A percentile compares a stretch with the other conserved stretches of the same genome.
Conservation (phyloP, 768 basidiomycete genomes). For the Macrocybe gigantea region DNA sequence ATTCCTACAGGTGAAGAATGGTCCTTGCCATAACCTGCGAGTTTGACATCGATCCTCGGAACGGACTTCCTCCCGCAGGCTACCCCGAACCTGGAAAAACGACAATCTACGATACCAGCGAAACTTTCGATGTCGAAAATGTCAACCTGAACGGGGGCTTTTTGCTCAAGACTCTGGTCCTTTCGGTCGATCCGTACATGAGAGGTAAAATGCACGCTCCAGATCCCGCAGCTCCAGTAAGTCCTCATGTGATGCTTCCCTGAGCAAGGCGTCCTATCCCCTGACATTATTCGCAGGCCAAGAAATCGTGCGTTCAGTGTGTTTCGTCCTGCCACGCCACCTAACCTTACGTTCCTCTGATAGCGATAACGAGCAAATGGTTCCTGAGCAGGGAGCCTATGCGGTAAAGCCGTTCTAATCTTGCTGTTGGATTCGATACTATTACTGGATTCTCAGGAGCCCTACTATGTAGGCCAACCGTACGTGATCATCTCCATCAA, state of each 20-base stretch:
- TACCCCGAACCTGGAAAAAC: not conserved
- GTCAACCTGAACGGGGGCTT: conserved; percentile 16
- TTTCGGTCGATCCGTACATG: conserved; percentile 2
- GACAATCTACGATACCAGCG: not conserved
- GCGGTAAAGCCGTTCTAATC: not conserved
- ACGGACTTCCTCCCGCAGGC: not conserved
- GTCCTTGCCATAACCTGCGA: not conserved
- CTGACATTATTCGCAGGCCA: too few species aligned
- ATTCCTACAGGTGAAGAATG: not conserved
- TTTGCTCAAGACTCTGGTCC: conserved; percentile 13
- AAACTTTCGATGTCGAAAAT: conserved; percentile 14
- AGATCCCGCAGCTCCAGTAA: not conserved
- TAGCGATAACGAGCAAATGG: too few species aligned
- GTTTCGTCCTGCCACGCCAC: too few species aligned
- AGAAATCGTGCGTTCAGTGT: too few species aligned
- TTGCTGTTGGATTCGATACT: not conserved
- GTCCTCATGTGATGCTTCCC: not conserved
- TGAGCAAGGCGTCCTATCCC: too few species aligned
- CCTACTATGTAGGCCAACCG: conserved; percentile 4
- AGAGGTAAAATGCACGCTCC: not conserved
- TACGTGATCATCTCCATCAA: not conserved
- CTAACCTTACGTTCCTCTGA: too few species aligned
- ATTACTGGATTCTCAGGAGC: not conserved
- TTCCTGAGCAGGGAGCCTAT: too few species aligned
- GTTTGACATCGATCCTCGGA: not conserved